phyloP scores from a whole-genome alignment of 768 basidiomycete genomes.

The Fistulinella prunicolor region DNA sequence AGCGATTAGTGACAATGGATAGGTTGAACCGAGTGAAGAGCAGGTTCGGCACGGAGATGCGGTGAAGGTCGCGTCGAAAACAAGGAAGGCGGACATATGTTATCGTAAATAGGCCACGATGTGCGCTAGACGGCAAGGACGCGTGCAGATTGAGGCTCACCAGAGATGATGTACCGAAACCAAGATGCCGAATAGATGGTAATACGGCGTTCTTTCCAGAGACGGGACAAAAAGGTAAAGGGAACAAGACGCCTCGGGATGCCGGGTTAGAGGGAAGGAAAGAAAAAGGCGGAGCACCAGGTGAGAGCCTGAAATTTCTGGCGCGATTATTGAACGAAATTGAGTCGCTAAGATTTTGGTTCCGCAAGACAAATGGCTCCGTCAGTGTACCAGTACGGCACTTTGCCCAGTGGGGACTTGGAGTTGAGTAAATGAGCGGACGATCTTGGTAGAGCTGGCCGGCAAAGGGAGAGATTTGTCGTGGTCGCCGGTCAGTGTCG shows the following conservation, averaged over 20 bases:
- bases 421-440: slow-evolving; percentile 27
- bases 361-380: slow-evolving; percentile 34
- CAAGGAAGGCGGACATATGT: slow-evolving; percentile 18
- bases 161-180: slow-evolving; percentile 30
- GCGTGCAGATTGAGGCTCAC: slow-evolving; percentile 33
- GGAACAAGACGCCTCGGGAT: slow-evolving; percentile 20
- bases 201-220: slow-evolving; percentile 18
- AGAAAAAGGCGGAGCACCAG: slow-evolving; percentile 27
- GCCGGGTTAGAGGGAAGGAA: slow-evolving; percentile 28
- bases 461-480: slow-evolving; percentile 15
- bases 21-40: slow-evolving; percentile 21
- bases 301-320: slow-evolving; percentile 31
- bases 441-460: slow-evolving; percentile 19
- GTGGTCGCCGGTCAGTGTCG: slow-evolving; percentile 11
- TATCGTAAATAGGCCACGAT: slow-evolving; percentile 36
- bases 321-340: slow-evolving; percentile 36
- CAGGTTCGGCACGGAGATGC: slow-evolving; percentile 30
- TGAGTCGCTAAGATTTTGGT: slow-evolving; percentile 36
- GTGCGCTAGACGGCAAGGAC: slow-evolving; percentile 24
- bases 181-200: slow-evolving; percentile 19
- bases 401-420: slow-evolving; percentile 22
- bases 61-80: slow-evolving; percentile 30
- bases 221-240: slow-evolving; percentile 22
- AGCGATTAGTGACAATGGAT: slow-evolving; percentile 24
- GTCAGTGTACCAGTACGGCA: slow-evolving; percentile 30